Base-by-base conservation (phyloP, 306 rosid genomes). In the Cyamopsis tetragonoloba region DNA sequence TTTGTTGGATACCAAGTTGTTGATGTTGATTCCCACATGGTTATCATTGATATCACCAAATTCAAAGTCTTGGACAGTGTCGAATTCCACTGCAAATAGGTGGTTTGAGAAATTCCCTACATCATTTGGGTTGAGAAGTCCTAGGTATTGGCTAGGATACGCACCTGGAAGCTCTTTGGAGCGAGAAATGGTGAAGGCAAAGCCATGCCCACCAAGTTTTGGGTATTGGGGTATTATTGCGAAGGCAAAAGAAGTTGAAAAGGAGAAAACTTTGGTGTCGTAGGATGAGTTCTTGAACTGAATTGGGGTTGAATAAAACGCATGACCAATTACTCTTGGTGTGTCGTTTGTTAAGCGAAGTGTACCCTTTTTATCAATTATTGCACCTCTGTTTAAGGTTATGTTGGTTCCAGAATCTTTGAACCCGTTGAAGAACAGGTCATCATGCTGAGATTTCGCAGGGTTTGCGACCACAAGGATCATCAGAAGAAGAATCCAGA, bases 21-120 rank as follows among this genome's bases (percentile, higher is more conserved):
- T 81, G 1, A 86, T 54, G 54, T 81, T 66, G 56, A 86, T 39
- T 13, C 82, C 89, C 0, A 86, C 82, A 49, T 86, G 92, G 55
- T 84, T 86, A 15, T 84, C 85, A 18, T 81, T 80, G 69, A 81
- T 84, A 63, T 83, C 92, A 0, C 26, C 30, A 26, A 81, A 81
- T 24, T 84, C 85, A 1, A 69, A 61, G 76, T 87, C 85, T 31
- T 64, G 80, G 0, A 79, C 79, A 0, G 89, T 86, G 66, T 86
- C 91, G 32, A 86, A 84, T 39, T 84, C 85, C 2, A 84, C 87
- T 0, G 82, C 87, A 3, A 86, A 74, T 11, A 81, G 5, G 47
- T 77, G 87, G 70, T 81, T 81, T 3, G 92, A 84, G 57, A 77
- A 68, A 56, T 77, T 79, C 0, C 87, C 92, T 10, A 66, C 5